Evolutionary conservation across 495 filamentous ascomycete genomes (phyloP).

Genomic region (Penicillium argentinense): DNA sequence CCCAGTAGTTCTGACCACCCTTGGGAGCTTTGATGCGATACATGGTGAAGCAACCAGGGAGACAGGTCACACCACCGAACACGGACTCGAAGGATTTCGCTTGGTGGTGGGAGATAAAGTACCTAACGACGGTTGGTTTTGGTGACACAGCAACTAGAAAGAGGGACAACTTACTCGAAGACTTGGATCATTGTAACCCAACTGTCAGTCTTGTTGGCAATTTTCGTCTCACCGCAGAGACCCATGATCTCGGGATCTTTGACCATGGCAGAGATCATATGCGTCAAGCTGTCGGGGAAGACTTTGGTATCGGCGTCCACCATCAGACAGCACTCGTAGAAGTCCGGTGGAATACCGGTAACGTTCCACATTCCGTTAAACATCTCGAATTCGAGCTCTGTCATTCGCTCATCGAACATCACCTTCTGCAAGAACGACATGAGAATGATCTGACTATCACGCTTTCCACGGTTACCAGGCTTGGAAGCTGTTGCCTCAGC

Average conservation of each 20-base stretch:
- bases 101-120: slow-evolving; percentile 97
- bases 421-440: slow-evolving; percentile 99
- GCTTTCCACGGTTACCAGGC: slow-evolving; percentile 95
- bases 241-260: slow-evolving; percentile 99
- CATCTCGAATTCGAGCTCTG: slow-evolving; percentile 99
- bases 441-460: slow-evolving; percentile 97
- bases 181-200: slow-evolving; percentile 99
- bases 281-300: slow-evolving; percentile 95
- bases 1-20: slow-evolving; percentile 98
- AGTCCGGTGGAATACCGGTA: slow-evolving; percentile 96
- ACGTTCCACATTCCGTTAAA: slow-evolving; percentile 99
- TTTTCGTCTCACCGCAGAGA: slow-evolving; percentile 98
- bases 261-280: slow-evolving; percentile 99
- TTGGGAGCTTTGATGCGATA: slow-evolving; percentile 99
- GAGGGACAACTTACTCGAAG: slow-evolving; percentile 67
- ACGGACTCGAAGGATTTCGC: slow-evolving; percentile 97
- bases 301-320: slow-evolving; percentile 99
- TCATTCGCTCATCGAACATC: slow-evolving; percentile 99
- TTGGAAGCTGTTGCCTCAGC: slow-evolving; percentile 79
- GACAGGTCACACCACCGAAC: slow-evolving; percentile 98
- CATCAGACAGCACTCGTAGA: slow-evolving; percentile 96
- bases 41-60: slow-evolving; percentile 99
- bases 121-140: slow-evolving; percentile 35
- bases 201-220: slow-evolving; percentile 91
- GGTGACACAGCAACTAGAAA: background rate